Evolutionary conservation across 768 basidiomycete genomes (phyloP).

Genomic region (Gloeopeniophorella convolvens): DNA sequence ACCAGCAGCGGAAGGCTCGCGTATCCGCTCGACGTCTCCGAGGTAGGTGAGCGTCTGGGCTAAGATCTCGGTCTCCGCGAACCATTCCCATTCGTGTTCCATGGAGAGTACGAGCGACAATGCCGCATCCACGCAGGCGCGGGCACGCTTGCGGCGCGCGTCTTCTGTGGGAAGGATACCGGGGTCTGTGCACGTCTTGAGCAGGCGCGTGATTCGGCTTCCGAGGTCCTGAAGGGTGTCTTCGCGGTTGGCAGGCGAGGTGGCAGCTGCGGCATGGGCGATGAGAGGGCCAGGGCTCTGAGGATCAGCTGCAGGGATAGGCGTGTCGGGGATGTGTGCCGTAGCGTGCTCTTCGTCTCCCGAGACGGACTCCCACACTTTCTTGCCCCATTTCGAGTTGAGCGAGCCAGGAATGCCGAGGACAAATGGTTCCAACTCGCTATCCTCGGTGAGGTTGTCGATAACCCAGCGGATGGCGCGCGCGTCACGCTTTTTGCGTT

Average conservation of each 20-base stretch:
- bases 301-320: too few relatives aligned
- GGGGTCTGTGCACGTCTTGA: slow-evolving; percentile 13
- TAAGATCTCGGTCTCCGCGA: slow-evolving; percentile 9
- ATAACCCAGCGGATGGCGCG: slow-evolving; percentile 6
- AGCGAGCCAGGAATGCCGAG: slow-evolving; percentile 3
- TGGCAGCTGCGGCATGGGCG: background rate
- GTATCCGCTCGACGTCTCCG: slow-evolving; percentile 2
- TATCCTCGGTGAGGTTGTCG: too few relatives aligned
- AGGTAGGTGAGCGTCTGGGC: slow-evolving; percentile 9
- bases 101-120: slow-evolving; percentile 12
- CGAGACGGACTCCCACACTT: slow-evolving; percentile 1
- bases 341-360: background rate
- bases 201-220: slow-evolving; percentile 6
- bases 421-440: slow-evolving; percentile 9
- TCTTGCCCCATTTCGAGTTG: slow-evolving; percentile 1
- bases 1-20: background rate
- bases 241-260: background rate
- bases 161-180: slow-evolving; percentile 3
- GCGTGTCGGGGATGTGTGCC: too few relatives aligned
- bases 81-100: slow-evolving; percentile 15
- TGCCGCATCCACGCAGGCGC: slow-evolving; percentile 11
- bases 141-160: slow-evolving; percentile 9
- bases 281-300: background rate
- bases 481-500: slow-evolving; percentile 1
- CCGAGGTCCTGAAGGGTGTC: slow-evolving; percentile 6